Conservation (phyloP, 345 rosid genomes). For the Carallia brachiata region DNA sequence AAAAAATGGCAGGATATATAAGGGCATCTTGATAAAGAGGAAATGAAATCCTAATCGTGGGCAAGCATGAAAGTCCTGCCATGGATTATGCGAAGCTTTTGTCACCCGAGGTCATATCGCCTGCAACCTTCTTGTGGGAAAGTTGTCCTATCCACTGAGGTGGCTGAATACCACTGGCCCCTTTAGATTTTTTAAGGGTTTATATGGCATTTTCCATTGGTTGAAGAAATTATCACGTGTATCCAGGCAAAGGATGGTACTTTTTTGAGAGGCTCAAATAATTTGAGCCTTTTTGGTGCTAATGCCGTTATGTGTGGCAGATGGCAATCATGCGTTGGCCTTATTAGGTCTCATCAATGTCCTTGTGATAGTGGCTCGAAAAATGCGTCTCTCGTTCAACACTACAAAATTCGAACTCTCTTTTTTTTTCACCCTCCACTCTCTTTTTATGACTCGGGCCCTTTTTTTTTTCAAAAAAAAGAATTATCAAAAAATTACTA, state of each 20-base stretch:
- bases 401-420: too few species aligned
- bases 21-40: conserved; percentile 24
- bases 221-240: conserved; percentile 50
- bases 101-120: conserved; percentile 26
- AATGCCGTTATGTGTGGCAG: conserved; percentile 55
- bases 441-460: too few species aligned
- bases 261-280: conserved; percentile 38
- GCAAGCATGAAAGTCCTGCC: conserved; percentile 17
- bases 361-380: too few species aligned
- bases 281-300: conserved; percentile 57
- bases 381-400: too few species aligned
- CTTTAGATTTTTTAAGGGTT: conserved; percentile 39
- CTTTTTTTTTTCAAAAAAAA: too few species aligned
- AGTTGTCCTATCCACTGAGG: conserved; percentile 41
- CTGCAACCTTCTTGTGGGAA: conserved; percentile 26
- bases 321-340: conserved; percentile 52
- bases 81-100: conserved; percentile 18
- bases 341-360: conserved; percentile 16
- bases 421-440: too few species aligned
- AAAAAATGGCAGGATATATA: not conserved
- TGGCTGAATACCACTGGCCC: conserved; percentile 37
- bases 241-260: conserved; percentile 17
- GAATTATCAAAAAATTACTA: too few species aligned
- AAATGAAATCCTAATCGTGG: conserved; percentile 22
- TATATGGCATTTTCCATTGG: conserved; percentile 27